Base-by-base conservation (phyloP, 352 stramenopile species). In the Vaucheria bursata region DNA sequence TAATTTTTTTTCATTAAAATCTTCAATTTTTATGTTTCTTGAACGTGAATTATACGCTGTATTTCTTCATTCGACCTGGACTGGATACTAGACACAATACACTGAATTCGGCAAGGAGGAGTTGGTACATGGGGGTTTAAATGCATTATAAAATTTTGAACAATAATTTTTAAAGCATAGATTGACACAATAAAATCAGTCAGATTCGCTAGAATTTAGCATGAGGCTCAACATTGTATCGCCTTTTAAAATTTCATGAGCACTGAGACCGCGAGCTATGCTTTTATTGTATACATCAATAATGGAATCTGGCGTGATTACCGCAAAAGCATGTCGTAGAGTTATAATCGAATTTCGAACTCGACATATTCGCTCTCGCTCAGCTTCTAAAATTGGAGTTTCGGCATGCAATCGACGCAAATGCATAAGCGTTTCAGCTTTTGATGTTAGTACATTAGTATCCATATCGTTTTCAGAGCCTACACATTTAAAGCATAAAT, bases 261-360 rank as follows among this genome's bases (percentile, higher is more conserved):
- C 50, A 33, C 33, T 33, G 37, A 81, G 18, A 1, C 35, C 68
- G 70, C 71, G 31, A 5, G 35, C 33, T 6, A 79, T 71, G 38
- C 76, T 81, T 33, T 32, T 52, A 31, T 18, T 8, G 76, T 81
- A 81, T 35, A 81, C 76, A 5, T 12, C 70, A 49, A 73, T 67
- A 71, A 81, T 81, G 7, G 76, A 65, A 8, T 81, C 76, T 31
- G 76, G 76, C 45, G 68, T 77, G 40, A 81, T 70, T 1, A 81
- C 39, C 6, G 74, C 67, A 8, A 81, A 81, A n/a, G 75, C 76
- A 45, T 79, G 74, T 71, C 67, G 73, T 0, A 80, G 37, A 0
- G 75, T 59, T 7, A 76, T 71, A 32, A 80, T 71, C 31, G 75
- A 69, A 38, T 80, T 80, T 3, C 75, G 33, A 18, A 76, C 69